Base-by-base conservation (phyloP, 371 early-diverging fungal species). In the Fennellomyces sp. region DNA sequence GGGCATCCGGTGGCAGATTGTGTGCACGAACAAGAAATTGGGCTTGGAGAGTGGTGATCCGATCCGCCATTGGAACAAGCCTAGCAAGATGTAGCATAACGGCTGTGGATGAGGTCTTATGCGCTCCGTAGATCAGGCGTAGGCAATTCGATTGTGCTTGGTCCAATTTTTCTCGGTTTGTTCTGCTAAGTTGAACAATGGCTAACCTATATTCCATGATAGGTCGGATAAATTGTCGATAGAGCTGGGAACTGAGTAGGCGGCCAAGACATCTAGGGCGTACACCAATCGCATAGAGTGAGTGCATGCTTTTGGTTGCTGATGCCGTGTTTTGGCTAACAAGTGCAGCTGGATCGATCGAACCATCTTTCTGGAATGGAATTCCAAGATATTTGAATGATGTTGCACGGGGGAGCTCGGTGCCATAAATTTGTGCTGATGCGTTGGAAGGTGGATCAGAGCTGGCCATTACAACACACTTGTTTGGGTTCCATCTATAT, bases 401-500 rank as follows among this genome's bases (percentile, higher is more conserved):
- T 4, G 27, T 27, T 11, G 23, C 17, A 5, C 7, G 15, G 6
- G 62, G 62, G 8, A 61, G 21, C 4, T 11, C 15, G 2, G 55
- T 12, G 19, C 28, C 56, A 49, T 61, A 61, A 3, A 61, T 35
- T n/a, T 25, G 29, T 5, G 17, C 23, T 28, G 47, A 17, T 19
- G 31, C 21, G 47, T 17, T 27, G 5, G 28, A 15, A 35, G 2
- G 29, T 2, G n/a, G 62, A 56, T 5, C 50, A 26, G 13, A 63
- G n/a, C n/a, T n/a, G n/a, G n/a, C 65, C 2, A 68, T 35, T 2
- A 68, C 28, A 1, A 56, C 69, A 52, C 65, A 73, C 36, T 73
- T 73, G 39, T 30, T 19, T n/a, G 70, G 74, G 15, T 39, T 66
- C 69, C 71, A 70, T 2, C 67, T 52, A 38, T 68, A 75, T 0